phyloP scores from a whole-genome alignment of 768 basidiomycete genomes.

The Lactifluus volemus region DNA sequence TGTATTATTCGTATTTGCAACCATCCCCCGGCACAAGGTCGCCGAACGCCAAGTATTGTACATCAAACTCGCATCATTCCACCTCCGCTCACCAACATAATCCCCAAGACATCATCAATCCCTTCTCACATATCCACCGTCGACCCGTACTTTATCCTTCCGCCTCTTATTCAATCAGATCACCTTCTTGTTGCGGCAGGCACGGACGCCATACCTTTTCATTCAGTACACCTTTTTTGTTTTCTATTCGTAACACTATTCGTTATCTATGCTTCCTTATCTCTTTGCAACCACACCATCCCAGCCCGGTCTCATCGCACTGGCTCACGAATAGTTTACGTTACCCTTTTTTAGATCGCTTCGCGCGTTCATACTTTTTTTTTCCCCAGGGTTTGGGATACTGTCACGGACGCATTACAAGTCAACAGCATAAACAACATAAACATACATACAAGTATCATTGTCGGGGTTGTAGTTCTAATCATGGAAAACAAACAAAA shows the following conservation, averaged over 20 bases:
- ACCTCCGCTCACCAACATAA: constrained; percentile 11
- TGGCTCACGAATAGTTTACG: constrained; percentile 4
- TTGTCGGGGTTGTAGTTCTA: constrained; percentile 14
- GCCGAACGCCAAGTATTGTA: constrained; percentile 11
- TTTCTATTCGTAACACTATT: constrained; percentile 17
- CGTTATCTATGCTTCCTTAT: constrained; percentile 6
- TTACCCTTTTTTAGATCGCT: constrained; percentile 4
- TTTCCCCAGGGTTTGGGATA: constrained; percentile 11
- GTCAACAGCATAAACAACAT: constrained; percentile 9
- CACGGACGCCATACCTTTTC: constrained; percentile 7
- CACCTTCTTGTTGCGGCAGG: background rate
- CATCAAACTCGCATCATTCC: constrained; percentile 3
- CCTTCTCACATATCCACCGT: background rate
- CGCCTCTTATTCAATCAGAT: background rate
- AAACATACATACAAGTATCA: constrained; percentile 11
- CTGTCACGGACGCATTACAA: constrained; percentile 9
- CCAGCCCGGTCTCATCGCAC: background rate
- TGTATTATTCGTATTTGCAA: constrained; percentile 17
- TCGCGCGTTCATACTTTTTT: background rate
- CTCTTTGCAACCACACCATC: background rate
- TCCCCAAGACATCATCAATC: constrained; percentile 1
- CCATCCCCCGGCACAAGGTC: background rate
- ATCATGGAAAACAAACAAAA: background rate
- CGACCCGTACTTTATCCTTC: background rate
- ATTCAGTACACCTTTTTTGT: background rate